Evolutionary conservation across 176 grass and related monocot species (phyloP).

Genomic region (Oryza glumipatula): DNA sequence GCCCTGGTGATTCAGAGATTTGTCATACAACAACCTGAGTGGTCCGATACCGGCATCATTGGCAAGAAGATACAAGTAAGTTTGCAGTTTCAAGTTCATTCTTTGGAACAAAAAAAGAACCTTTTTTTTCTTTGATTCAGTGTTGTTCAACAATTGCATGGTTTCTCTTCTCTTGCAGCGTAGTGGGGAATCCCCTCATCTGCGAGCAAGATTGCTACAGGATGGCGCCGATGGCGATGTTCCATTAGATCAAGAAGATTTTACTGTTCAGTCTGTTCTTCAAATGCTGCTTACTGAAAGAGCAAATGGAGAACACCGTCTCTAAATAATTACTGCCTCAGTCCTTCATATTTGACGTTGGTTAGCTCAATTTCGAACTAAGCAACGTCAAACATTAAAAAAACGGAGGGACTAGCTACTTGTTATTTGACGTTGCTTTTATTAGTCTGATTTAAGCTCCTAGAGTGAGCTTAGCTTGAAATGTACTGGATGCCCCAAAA

Average conservation of each 20-base stretch:
- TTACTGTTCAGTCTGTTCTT: neutral
- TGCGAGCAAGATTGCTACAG: conserved; percentile 84
- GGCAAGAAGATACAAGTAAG: conserved; percentile 89
- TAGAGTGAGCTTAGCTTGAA: neutral
- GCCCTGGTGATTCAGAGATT: conserved; percentile 55
- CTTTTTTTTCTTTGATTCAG: neutral
- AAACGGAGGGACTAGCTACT: too few relatives aligned
- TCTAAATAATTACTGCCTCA: too few relatives aligned
- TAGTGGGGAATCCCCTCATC: conserved; percentile 96
- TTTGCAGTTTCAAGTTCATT: neutral
- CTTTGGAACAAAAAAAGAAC: neutral
- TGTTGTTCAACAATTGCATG: neutral
- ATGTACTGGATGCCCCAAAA: neutral
- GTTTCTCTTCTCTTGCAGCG: conserved; percentile 58
- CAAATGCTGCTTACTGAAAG: too few relatives aligned
- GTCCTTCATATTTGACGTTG: too few relatives aligned
- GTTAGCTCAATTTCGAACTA: too few relatives aligned
- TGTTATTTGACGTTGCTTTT: too few relatives aligned
- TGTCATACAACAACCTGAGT: conserved; percentile 93
- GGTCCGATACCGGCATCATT: conserved; percentile 67
- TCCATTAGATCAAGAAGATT: neutral
- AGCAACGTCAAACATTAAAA: too few relatives aligned
- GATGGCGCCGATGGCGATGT: conserved; percentile 59
- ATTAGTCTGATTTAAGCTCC: neutral
- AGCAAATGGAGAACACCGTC: too few relatives aligned